A percentile compares a stretch with the other conserved stretches of the same genome.
These are phyloP conservation scores for Excoecaria cochinchinensis DNA, from an alignment of 345 rosid genomes.

Conservation along the genomic window DNA sequence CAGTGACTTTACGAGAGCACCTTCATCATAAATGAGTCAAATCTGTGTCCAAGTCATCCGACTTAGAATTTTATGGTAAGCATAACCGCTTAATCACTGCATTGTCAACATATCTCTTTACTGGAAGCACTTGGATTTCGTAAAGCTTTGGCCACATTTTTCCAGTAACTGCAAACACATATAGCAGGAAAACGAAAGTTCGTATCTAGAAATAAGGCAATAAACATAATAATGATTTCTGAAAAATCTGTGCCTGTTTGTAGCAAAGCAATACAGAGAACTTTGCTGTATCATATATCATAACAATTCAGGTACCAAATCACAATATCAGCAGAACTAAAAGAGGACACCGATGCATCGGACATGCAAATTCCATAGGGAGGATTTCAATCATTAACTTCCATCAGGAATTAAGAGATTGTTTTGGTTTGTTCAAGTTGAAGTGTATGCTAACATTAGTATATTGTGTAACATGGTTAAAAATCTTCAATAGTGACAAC, in stretches of 20 bases:
- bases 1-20: neutral
- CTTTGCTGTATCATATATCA: neutral
- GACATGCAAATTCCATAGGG: neutral
- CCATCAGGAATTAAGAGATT: neutral
- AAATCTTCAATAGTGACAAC: neutral
- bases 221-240: too few species aligned
- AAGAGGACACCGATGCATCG: neutral
- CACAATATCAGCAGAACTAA: neutral
- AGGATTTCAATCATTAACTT: neutral
- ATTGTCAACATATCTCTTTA: slow-evolving; percentile 19
- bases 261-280: neutral
- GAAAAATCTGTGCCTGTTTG: neutral
- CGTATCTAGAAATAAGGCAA: neutral
- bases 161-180: slow-evolving; percentile 67
- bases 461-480: neutral
- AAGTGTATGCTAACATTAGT: neutral
- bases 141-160: slow-evolving; percentile 85
- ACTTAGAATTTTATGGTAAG: slow-evolving; percentile 13
- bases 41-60: neutral
- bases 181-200: neutral
- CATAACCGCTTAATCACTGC: slow-evolving; percentile 48
- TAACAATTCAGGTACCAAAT: neutral
- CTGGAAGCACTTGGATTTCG: slow-evolving; percentile 60
- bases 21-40: neutral
- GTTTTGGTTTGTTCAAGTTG: neutral